A percentile compares a stretch with the other conserved stretches of the same genome.
Evolutionary conservation across 1,284 basidiomycete genomes (phyloP).

Genomic region (Cutaneotrichosporon sp.): DNA sequence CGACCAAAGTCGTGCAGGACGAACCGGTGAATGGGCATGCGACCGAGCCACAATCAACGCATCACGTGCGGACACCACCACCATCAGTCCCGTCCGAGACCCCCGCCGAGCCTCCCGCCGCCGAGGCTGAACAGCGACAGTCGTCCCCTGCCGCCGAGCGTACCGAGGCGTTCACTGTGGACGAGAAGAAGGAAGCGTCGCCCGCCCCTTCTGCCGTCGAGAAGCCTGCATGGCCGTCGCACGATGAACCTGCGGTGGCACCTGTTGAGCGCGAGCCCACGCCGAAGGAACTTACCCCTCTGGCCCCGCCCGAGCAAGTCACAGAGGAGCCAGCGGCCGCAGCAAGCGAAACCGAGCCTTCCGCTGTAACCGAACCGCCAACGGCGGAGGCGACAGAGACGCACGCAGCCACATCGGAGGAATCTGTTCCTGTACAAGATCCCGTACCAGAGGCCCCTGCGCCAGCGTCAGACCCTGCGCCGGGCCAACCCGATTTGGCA

Average conservation of each 20-base stretch:
- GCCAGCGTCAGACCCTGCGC: too few relatives aligned
- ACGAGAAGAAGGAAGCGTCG: neutral
- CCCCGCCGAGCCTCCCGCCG: too few relatives aligned
- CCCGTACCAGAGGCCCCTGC: too few relatives aligned
- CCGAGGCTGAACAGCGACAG: neutral
- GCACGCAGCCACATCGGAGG: neutral
- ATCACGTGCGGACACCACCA: too few relatives aligned
- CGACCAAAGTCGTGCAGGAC: too few relatives aligned
- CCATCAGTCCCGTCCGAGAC: too few relatives aligned
- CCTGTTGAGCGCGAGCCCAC: neutral
- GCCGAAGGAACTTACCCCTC: neutral
- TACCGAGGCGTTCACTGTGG: neutral
- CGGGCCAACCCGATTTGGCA: too few relatives aligned
- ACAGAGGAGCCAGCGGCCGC: neutral
- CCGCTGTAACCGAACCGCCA: neutral
- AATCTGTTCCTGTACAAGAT: neutral
- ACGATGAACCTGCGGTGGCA: neutral
- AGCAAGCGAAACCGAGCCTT: neutral
- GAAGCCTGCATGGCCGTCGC: neutral
- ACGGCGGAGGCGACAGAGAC: neutral
- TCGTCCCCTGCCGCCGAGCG: neutral
- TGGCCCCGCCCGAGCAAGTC: neutral
- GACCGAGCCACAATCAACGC: too few relatives aligned
- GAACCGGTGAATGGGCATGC: too few relatives aligned
- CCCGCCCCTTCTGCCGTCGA: neutral